A percentile compares a stretch with the other conserved stretches of the same genome.
These are phyloP conservation scores for Periconia sp. DNA, from an alignment of 2,329 filamentous ascomycete genomes.

Conservation along the genomic window DNA sequence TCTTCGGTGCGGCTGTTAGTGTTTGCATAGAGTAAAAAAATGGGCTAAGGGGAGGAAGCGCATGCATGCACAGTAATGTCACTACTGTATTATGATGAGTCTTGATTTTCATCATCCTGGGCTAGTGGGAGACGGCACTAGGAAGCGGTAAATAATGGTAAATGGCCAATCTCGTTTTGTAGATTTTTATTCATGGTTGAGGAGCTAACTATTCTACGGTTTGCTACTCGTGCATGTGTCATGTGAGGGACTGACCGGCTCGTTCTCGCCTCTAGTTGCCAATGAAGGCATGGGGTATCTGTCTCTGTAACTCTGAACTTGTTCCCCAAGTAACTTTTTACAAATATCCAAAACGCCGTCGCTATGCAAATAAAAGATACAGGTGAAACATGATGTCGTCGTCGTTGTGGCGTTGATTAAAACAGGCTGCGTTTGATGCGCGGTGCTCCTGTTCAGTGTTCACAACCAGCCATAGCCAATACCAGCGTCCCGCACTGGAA, in stretches of 20 bases:
- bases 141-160: not conserved
- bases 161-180: conserved; percentile 1
- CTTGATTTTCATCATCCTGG: no score
- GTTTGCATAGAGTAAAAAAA: no score
- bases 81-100: no score
- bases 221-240: conserved; percentile 3
- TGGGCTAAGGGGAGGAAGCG: no score
- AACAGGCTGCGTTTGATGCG: conserved; percentile 17
- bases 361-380: conserved; percentile 33
- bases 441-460: conserved; percentile 5
- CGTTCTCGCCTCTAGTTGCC: conserved; percentile 14
- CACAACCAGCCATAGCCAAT: conserved; percentile 47
- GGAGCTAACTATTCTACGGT: conserved; percentile 8
- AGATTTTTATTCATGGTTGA: conserved; percentile 7
- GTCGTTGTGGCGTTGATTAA: conserved; percentile 13
- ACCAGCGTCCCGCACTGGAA: conserved; percentile 46
- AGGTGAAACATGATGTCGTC: conserved; percentile 13
- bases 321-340: conserved; percentile 12
- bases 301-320: conserved; percentile 12
- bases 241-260: not conserved
- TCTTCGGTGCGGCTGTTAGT: no score
- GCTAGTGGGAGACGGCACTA: conserved; percentile 2
- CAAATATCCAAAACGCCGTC: conserved; percentile 31
- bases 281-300: conserved; percentile 39
- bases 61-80: no score